A percentile compares a stretch with the other conserved stretches of the same genome.
Conservation (phyloP, 306 rosid species). For the Quercus rubra region DNA sequence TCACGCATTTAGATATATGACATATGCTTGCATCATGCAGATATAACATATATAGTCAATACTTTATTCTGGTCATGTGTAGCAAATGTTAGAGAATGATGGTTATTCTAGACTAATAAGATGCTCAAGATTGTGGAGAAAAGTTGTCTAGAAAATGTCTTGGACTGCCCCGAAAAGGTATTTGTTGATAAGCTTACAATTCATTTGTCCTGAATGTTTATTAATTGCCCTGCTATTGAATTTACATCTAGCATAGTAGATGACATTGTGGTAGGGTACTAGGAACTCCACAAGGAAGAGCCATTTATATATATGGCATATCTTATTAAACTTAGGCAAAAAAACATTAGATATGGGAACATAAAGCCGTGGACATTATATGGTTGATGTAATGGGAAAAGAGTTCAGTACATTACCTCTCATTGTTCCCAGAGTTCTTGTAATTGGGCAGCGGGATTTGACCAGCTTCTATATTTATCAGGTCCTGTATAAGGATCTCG, state of each 20-base stretch:
- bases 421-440: constrained; percentile 35
- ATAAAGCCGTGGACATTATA: background rate
- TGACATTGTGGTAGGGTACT: background rate
- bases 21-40: background rate
- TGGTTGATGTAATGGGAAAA: background rate
- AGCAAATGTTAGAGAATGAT: background rate
- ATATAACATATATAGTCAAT: background rate
- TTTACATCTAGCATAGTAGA: background rate
- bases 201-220: background rate
- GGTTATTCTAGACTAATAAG: background rate
- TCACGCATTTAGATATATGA: background rate
- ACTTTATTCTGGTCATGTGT: background rate
- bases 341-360: background rate
- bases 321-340: background rate
- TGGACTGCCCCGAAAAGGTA: background rate
- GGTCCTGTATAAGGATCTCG: constrained; percentile 72
- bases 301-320: background rate
- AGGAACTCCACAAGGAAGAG: background rate
- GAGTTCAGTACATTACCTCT: constrained; percentile 40
- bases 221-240: background rate
- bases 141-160: background rate
- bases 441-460: constrained; percentile 69
- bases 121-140: background rate
- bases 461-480: constrained; percentile 69
- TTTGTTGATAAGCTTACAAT: background rate